These are phyloP conservation scores for Sporothrix protearum DNA, from an alignment of 2,329 filamentous ascomycete genomes.

Conservation along the genomic window DNA sequence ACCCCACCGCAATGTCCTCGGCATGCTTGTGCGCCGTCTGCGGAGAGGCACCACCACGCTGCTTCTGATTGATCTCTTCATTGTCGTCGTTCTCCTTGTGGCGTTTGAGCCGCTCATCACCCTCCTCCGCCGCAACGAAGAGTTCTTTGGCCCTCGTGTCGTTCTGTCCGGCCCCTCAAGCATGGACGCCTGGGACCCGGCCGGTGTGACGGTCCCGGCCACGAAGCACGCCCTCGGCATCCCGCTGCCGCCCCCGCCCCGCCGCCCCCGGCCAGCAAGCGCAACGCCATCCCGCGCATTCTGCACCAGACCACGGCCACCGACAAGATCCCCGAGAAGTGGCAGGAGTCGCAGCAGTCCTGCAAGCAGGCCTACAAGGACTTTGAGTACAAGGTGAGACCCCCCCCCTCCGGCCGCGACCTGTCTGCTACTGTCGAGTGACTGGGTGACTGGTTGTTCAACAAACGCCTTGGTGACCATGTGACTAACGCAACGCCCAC, in stretches of 20 bases:
- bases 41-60: conserved; percentile 53
- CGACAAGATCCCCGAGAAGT: conserved; percentile 31
- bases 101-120: conserved; percentile 68
- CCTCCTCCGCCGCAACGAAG: conserved; percentile 52
- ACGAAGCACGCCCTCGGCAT: background rate
- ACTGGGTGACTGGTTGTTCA: too few relatives aligned
- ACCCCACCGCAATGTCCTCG: conserved; percentile 5
- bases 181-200: conserved; percentile 18
- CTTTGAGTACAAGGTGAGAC: conserved; percentile 33
- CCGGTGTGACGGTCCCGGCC: background rate
- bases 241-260: conserved; percentile 15
- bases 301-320: conserved; percentile 35
- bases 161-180: conserved; percentile 12
- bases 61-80: conserved; percentile 29
- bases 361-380: conserved; percentile 32
- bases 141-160: conserved; percentile 34
- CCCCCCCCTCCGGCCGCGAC: too few relatives aligned
- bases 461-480: too few relatives aligned
- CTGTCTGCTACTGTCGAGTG: too few relatives aligned
- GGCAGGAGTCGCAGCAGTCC: conserved; percentile 30
- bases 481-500: too few relatives aligned
- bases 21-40: conserved; percentile 20
- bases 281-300: conserved; percentile 33
- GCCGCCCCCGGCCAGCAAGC: background rate
- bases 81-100: conserved; percentile 61